Evolutionary conservation across 2,329 filamentous ascomycete species (phyloP).

Genomic region (Cladorrhinum sp.): DNA sequence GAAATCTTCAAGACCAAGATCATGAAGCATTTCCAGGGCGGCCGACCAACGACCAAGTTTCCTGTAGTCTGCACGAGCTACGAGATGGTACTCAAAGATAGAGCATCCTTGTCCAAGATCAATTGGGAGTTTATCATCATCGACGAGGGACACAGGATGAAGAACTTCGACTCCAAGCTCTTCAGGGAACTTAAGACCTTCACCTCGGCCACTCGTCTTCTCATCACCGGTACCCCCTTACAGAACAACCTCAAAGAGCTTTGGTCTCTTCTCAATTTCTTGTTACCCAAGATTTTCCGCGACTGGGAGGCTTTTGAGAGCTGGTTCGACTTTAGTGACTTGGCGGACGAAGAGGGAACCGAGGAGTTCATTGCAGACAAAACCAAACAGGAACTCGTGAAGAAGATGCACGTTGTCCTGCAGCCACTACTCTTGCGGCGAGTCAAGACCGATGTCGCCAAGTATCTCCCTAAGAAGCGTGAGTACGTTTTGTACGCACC

Average conservation of each 20-base stretch:
- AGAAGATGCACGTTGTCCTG: slow-evolving; percentile 87
- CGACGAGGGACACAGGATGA: slow-evolving; percentile 94
- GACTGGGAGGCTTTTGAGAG: slow-evolving; percentile 89
- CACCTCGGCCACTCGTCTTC: slow-evolving; percentile 80
- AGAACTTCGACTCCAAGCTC: slow-evolving; percentile 90
- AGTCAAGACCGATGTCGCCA: slow-evolving; percentile 90
- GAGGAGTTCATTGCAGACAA: slow-evolving; percentile 77
- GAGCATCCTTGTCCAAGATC: slow-evolving; percentile 74
- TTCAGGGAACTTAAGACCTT: slow-evolving; percentile 88
- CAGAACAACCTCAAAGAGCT: slow-evolving; percentile 95
- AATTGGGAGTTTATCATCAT: slow-evolving; percentile 99
- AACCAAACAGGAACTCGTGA: slow-evolving; percentile 71
- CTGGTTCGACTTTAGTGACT: slow-evolving; percentile 95
- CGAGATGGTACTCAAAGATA: slow-evolving; percentile 91
- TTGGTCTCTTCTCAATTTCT: slow-evolving; percentile 91
- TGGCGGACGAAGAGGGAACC: slow-evolving; percentile 78
- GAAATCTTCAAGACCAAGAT: slow-evolving; percentile 71
- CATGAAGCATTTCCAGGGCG: slow-evolving; percentile 62
- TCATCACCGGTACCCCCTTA: slow-evolving; percentile 91
- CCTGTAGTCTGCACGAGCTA: slow-evolving; percentile 94
- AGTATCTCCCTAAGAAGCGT: slow-evolving; percentile 87
- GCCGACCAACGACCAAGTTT: slow-evolving; percentile 63
- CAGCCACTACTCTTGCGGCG: slow-evolving; percentile 86
- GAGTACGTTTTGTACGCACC: slow-evolving; percentile 96
- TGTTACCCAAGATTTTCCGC: slow-evolving; percentile 89